Evolutionary conservation across 352 stramenopile species (phyloP).

Genomic region (Phytopythium oedochilum): DNA sequence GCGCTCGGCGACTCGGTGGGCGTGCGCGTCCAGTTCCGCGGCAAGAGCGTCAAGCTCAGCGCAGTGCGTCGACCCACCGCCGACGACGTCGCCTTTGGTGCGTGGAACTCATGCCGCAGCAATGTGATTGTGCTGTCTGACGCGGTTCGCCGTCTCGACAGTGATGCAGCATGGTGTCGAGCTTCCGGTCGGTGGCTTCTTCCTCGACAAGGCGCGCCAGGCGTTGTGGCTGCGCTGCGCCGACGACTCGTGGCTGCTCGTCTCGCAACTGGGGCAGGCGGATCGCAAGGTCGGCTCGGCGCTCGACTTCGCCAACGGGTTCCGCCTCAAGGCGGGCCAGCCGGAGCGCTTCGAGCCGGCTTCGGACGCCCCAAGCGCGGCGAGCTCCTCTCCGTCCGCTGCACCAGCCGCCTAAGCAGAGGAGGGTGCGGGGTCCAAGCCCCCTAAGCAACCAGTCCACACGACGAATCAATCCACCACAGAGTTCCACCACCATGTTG

Average conservation of each 20-base stretch:
- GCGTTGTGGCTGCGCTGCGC: constrained; percentile 67
- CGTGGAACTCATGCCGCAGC: constrained; percentile 2
- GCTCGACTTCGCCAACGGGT: constrained; percentile 79
- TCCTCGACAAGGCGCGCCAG: constrained; percentile 73
- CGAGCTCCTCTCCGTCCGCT: not conserved
- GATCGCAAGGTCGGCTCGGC: constrained; percentile 57
- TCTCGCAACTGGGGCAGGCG: constrained; percentile 65
- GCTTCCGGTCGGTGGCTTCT: constrained; percentile 34
- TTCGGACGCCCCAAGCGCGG: not conserved
- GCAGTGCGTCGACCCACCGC: constrained; percentile 39
- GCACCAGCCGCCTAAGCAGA: not conserved
- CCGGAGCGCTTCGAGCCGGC: constrained; percentile 33
- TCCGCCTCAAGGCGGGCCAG: constrained; percentile 63
- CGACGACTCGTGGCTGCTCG: constrained; percentile 51
- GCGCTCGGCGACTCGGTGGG: constrained; percentile 73
- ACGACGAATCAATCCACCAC: not conserved
- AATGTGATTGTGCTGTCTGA: too few relatives aligned
- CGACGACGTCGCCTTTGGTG: constrained; percentile 37
- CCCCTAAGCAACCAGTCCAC: not conserved
- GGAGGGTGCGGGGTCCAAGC: too few relatives aligned
- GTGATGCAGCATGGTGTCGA: not conserved
- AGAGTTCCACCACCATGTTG: not conserved
- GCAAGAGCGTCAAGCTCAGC: constrained; percentile 67
- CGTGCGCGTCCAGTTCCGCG: constrained; percentile 55
- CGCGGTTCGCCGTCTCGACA: too few relatives aligned